Percentiles rank a stretch among this genome's conserved stretches.
phyloP scores from a whole-genome alignment of 1,284 basidiomycete species.

The Microstroma glucosiphilum region DNA sequence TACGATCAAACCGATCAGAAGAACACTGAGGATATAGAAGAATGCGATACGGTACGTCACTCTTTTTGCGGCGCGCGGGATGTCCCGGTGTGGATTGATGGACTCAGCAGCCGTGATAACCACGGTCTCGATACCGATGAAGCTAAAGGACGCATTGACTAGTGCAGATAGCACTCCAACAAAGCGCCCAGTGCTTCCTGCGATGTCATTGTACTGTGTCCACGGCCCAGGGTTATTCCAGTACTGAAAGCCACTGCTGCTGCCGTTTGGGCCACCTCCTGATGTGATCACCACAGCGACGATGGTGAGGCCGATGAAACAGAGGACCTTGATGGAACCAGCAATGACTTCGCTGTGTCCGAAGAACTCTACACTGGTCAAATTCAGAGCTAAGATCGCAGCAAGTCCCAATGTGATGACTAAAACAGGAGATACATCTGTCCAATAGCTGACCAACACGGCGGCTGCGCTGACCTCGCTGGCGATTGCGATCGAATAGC shows the following conservation, averaged over 20 bases:
- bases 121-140: slow-evolving; percentile 73
- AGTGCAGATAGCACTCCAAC: slow-evolving; percentile 47
- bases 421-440: slow-evolving; percentile 59
- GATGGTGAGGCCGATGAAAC: slow-evolving; percentile 32
- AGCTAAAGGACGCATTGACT: slow-evolving; percentile 70
- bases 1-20: slow-evolving; percentile 42
- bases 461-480: slow-evolving; percentile 74
- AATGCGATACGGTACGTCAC: slow-evolving; percentile 52
- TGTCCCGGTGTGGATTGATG: slow-evolving; percentile 50
- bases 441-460: slow-evolving; percentile 68
- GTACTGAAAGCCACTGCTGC: slow-evolving; percentile 38
- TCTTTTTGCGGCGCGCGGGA: slow-evolving; percentile 34
- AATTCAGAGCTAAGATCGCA: slow-evolving; percentile 66
- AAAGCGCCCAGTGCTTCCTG: slow-evolving; percentile 60
- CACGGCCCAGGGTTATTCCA: slow-evolving; percentile 54
- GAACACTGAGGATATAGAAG: slow-evolving; percentile 54
- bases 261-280: slow-evolving; percentile 28
- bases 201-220: slow-evolving; percentile 48
- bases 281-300: slow-evolving; percentile 34
- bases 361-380: slow-evolving; percentile 56
- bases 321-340: slow-evolving; percentile 20
- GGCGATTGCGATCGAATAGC: slow-evolving; percentile 58
- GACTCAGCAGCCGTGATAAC: slow-evolving; percentile 69
- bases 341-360: slow-evolving; percentile 50
- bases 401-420: slow-evolving; percentile 70